Evolutionary conservation across 2,329 filamentous ascomycete genomes (phyloP).

Genomic region (Botrytis deweyae): DNA sequence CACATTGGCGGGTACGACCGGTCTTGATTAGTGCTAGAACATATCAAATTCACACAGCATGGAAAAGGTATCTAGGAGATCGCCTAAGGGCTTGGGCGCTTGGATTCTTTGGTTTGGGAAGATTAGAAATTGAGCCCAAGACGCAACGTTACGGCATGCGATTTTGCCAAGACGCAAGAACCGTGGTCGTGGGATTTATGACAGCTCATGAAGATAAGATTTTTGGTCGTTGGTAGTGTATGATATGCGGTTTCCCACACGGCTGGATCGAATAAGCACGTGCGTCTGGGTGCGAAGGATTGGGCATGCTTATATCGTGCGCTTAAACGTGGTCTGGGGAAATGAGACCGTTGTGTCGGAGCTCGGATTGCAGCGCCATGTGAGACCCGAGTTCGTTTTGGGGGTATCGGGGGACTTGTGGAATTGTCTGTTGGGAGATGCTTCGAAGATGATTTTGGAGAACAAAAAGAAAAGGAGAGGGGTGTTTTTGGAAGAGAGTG

Average conservation of each 20-base stretch:
- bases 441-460: background rate
- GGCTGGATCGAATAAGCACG: background rate
- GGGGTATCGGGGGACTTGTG: background rate
- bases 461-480: background rate
- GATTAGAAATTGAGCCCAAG: background rate
- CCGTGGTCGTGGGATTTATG: background rate
- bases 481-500: background rate
- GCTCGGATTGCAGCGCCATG: background rate
- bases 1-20: background rate
- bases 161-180: background rate
- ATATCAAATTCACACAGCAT: background rate
- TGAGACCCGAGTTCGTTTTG: background rate
- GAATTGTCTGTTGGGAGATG: background rate
- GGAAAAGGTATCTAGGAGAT: background rate
- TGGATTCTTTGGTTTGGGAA: background rate
- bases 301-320: background rate
- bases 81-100: background rate
- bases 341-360: background rate
- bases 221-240: background rate
- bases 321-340: background rate
- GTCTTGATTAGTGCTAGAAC: background rate
- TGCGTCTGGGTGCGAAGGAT: background rate
- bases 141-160: background rate
- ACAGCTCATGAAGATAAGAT: background rate
- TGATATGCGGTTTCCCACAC: background rate